Evolutionary conservation across 2,329 filamentous ascomycete species (phyloP).

Genomic region (Phyllosticta citriasiana): DNA sequence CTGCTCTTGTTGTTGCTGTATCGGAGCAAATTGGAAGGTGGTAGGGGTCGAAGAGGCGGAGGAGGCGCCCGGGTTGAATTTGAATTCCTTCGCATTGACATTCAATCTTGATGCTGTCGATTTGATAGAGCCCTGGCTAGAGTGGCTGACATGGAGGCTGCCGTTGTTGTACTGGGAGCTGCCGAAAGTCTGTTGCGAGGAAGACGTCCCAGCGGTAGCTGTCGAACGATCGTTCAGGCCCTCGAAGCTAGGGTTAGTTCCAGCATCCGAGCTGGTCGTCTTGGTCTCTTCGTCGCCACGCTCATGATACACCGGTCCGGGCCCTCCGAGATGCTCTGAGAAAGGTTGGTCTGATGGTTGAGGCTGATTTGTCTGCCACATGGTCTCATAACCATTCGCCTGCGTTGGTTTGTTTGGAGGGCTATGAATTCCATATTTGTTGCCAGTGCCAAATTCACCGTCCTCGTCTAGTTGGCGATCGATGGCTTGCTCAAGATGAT

Average conservation of each 20-base stretch:
- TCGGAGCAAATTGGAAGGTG: constrained; percentile 30
- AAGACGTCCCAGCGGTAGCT: constrained; percentile 18
- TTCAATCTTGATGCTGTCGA: constrained; percentile 71
- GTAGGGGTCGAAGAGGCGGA: constrained; percentile 40
- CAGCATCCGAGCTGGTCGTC: constrained; percentile 29
- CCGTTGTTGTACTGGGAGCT: constrained; percentile 43
- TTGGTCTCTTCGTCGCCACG: constrained; percentile 23
- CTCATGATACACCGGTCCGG: constrained; percentile 16
- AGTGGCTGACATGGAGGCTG: constrained; percentile 29
- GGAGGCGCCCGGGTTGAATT: constrained; percentile 48
- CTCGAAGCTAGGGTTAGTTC: constrained; percentile 28
- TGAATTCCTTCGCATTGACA: constrained; percentile 79
- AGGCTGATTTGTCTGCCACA: constrained; percentile 51
- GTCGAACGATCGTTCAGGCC: constrained; percentile 27
- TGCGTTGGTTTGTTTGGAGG: constrained; percentile 18
- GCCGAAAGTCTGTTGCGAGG: constrained; percentile 42
- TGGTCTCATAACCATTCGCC: constrained; percentile 3
- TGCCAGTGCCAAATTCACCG: constrained; percentile 56
- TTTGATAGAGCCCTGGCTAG: constrained; percentile 53
- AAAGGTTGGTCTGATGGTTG: constrained; percentile 65
- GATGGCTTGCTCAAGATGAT: constrained; percentile 71
- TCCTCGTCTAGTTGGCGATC: constrained; percentile 70
- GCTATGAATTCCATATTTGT: constrained; percentile 15
- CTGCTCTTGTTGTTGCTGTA: constrained; percentile 18
- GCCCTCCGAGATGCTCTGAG: constrained; percentile 38